Conservation (phyloP, 805 yeast species). For the Komagataella pastoris region DNA sequence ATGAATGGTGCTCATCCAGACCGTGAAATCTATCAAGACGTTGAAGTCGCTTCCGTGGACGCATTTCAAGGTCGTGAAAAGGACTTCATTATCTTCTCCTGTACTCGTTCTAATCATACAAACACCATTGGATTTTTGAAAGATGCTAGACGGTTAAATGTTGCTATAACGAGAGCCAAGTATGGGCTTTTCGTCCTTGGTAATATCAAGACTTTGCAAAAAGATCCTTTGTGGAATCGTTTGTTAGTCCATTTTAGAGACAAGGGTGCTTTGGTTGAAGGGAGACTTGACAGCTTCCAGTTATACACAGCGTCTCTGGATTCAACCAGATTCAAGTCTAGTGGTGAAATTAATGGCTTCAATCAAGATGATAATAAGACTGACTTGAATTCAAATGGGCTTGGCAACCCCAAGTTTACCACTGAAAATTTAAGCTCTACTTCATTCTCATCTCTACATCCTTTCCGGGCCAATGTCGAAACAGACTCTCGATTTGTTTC, state of each 20-base stretch:
- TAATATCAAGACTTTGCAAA: slow-evolving; percentile 65
- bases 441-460: background rate
- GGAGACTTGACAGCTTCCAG: slow-evolving; percentile 69
- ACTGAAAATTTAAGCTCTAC: background rate
- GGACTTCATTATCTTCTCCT: slow-evolving; percentile 35
- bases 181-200: slow-evolving; percentile 75
- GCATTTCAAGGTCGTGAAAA: slow-evolving; percentile 51
- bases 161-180: slow-evolving; percentile 80
- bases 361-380: background rate
- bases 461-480: slow-evolving; percentile 3
- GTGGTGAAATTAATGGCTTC: background rate
- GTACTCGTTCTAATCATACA: slow-evolving; percentile 54
- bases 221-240: slow-evolving; percentile 67
- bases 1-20: slow-evolving; percentile 51
- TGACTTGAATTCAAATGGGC: background rate
- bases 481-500: background rate
- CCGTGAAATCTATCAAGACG: slow-evolving; percentile 48
- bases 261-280: slow-evolving; percentile 81
- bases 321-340: slow-evolving; percentile 9
- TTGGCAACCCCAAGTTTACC: background rate
- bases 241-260: slow-evolving; percentile 69
- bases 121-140: slow-evolving; percentile 72
- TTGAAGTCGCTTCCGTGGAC: slow-evolving; percentile 78
- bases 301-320: slow-evolving; percentile 47
- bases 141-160: slow-evolving; percentile 80